These are phyloP conservation scores for Pichia phayaonensis DNA, from an alignment of 805 yeast genomes.

Conservation along the genomic window DNA sequence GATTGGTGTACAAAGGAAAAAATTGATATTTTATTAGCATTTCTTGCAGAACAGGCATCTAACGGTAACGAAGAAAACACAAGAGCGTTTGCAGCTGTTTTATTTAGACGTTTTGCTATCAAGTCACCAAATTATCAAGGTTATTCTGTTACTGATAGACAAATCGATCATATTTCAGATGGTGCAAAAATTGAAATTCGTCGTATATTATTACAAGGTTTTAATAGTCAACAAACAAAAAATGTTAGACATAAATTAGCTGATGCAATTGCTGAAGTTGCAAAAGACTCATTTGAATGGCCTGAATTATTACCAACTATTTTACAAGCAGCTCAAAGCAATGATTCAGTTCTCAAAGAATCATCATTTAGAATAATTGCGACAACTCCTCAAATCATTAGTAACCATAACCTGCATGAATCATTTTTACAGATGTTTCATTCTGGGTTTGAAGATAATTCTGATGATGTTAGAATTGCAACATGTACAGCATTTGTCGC, in stretches of 20 bases:
- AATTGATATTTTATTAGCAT: slow-evolving; percentile 64
- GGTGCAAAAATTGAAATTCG: slow-evolving; percentile 58
- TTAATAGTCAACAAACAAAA: slow-evolving; percentile 57
- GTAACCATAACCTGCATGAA: slow-evolving; percentile 33
- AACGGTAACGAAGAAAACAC: slow-evolving; percentile 51
- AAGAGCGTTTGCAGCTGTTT: slow-evolving; percentile 73
- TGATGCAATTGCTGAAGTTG: slow-evolving; percentile 90
- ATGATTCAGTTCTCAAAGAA: slow-evolving; percentile 68
- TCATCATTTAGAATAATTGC: slow-evolving; percentile 86
- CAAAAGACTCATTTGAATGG: slow-evolving; percentile 71
- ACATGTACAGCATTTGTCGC: slow-evolving; percentile 91
- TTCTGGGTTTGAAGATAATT: slow-evolving; percentile 70
- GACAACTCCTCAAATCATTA: slow-evolving; percentile 72
- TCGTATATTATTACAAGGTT: slow-evolving; percentile 61
- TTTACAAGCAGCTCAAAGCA: slow-evolving; percentile 45
- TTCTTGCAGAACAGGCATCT: slow-evolving; percentile 74
- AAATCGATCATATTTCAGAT: slow-evolving; percentile 61
- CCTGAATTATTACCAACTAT: slow-evolving; percentile 69
- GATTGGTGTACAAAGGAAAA: slow-evolving; percentile 69
- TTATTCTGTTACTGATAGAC: slow-evolving; percentile 61
- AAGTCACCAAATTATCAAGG: slow-evolving; percentile 64
- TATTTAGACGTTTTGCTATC: slow-evolving; percentile 80
- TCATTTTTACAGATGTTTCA: slow-evolving; percentile 61
- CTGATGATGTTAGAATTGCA: slow-evolving; percentile 82
- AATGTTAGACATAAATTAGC: slow-evolving; percentile 85